Conservation (phyloP, 2,329 filamentous ascomycete genomes). For the Cercospora canescens region DNA sequence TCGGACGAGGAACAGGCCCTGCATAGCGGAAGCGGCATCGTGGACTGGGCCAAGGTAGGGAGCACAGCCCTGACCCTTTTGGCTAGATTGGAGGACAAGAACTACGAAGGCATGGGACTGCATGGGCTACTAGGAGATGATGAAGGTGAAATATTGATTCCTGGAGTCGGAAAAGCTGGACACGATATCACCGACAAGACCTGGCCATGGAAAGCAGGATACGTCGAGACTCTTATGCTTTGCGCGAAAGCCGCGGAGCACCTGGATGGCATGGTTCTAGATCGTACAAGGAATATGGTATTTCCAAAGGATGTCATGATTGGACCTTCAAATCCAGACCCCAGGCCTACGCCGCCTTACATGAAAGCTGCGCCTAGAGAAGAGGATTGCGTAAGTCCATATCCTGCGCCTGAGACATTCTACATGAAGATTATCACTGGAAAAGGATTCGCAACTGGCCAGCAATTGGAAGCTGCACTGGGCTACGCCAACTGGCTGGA, state of each 20-base stretch:
- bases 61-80: constrained; percentile 62
- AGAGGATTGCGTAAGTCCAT: constrained; percentile 72
- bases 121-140: constrained; percentile 55
- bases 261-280: constrained; percentile 74
- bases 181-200: constrained; percentile 73
- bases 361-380: constrained; percentile 66
- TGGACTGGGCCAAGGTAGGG: constrained; percentile 71
- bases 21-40: constrained; percentile 56
- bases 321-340: constrained; percentile 80
- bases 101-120: constrained; percentile 68
- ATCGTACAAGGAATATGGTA: constrained; percentile 64
- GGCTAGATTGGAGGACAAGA: constrained; percentile 66
- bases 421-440: constrained; percentile 83
- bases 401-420: constrained; percentile 69
- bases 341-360: constrained; percentile 68
- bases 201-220: constrained; percentile 82
- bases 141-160: constrained; percentile 39
- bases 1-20: constrained; percentile 52
- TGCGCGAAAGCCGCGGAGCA: constrained; percentile 76
- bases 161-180: constrained; percentile 56
- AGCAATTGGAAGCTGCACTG: constrained; percentile 78
- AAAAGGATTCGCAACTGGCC: constrained; percentile 72
- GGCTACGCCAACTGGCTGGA: constrained; percentile 84
- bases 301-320: constrained; percentile 74
- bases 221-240: constrained; percentile 79